Base-by-base conservation (phyloP, 345 rosid species). In the Acer negundo region DNA sequence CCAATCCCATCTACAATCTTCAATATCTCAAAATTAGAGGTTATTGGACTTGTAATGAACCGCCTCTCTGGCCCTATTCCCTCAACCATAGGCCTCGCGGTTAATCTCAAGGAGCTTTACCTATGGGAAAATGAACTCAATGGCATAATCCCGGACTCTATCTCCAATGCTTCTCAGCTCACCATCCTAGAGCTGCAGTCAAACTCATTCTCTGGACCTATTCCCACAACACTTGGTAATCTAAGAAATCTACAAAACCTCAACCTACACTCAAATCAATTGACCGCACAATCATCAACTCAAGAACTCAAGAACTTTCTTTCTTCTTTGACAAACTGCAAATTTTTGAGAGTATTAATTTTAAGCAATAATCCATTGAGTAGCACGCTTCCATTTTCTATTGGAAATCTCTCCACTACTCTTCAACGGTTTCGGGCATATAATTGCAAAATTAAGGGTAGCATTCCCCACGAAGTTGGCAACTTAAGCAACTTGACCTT, bases 81-180 rank as follows among this genome's bases (percentile, higher is more conserved):
- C 7, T 62, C 66, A 62, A 24, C 1, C 66, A 62, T 62, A 2
- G 66, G 66, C 35, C 3, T n/a, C 3, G 5, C 15, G 17, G 6
- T 62, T 62, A 62, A 24, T 23, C 28, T 62, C 0, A 12, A 62
- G 66, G 17, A 11, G 71, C 53, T 68, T 44, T 42, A 0, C 31
- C 26, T 68, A 7, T 7, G 71, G 53, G 24, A 2, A 1, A 68
- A 68, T 44, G 22, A 44, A 16, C 26, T 68, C 4, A 6, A 13
- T 11, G 55, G 71, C 20, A 17, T 13, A 40, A 68, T 68, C 28
- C 53, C 71, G 5, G 13, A 9, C 53, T 68, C 53, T 2, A 68
- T 68, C 71, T 40, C 71, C 71, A 68, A 68, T 44, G 24, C 26
- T 44, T 68, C 71, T 44, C 2, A 42, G 5, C 71, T 68, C 28